Evolutionary conservation across 192 early-diverging fungal genomes (phyloP), one percentile per base, ranked within the genome.

Genomic region (Coemansia reversa): DNA sequence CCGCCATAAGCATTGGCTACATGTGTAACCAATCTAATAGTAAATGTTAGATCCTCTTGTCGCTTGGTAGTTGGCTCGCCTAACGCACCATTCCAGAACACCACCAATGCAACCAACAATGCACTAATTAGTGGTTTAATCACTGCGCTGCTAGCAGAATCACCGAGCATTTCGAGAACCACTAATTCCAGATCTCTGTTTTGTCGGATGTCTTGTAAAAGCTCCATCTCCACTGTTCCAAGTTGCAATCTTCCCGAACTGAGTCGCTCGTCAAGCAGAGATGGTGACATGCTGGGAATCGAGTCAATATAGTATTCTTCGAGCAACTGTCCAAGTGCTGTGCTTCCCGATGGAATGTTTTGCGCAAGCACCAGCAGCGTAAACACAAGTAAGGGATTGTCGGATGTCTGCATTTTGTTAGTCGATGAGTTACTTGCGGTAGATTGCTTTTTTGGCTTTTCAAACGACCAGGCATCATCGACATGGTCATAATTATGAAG

Each of bases 21-120:
- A 12, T 62, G 56, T 1, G 68, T 30, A 0, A 72, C 72, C 29
- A 80, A 30, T 3, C 69, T 50, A 0, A 51, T 22, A 5, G 77
- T 80, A 19, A 80, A 72, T 12, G 22, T 65, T 54, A 80, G 30
- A 30, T 80, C 77, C 14, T 29, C 23, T 18, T 29, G 60, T 3
- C 77, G 68, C 59, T 63, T 62, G 0, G 28, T 59, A 1, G 77
- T 54, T 5, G 72, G 47, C 62, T 75, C 77, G 25, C 55, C 62
- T 54, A 80, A 51, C 4, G 77, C 68, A 29, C 77, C 77, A 28
- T 65, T 74, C 77, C 77, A 80, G 28, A 72, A 58, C 9, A 75
- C 77, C 24, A 71, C 51, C 19, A 80, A 59, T 0, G 67, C 77
- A 2, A 69, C 62, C 7, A 80, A 25, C 29, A 75, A 47, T 3